Evolutionary conservation across 225 moss, liverwort and hornwort genomes (phyloP).

Genomic region (Lunularia cruciata): DNA sequence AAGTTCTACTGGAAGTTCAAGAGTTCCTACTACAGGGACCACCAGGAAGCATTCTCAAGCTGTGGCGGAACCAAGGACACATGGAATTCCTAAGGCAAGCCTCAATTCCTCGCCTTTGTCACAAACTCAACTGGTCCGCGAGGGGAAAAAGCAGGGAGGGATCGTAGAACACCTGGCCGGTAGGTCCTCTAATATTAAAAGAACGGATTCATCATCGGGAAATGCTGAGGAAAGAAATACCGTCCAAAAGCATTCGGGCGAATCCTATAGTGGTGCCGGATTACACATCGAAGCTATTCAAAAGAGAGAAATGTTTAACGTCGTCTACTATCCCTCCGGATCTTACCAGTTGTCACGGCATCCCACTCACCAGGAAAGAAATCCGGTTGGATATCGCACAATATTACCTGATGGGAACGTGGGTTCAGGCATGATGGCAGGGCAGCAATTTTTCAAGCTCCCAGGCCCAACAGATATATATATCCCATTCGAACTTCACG

Average conservation of each 20-base stretch:
- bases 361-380: conserved; percentile 21
- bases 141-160: conserved; percentile 12
- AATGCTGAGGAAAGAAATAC: conserved; percentile 26
- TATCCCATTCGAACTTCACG: not conserved
- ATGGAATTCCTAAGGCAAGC: conserved; percentile 16
- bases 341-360: conserved; percentile 11
- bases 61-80: conserved; percentile 24
- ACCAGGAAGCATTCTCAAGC: conserved; percentile 15
- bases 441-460: conserved; percentile 16
- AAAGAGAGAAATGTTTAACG: conserved; percentile 5
- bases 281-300: conserved; percentile 17
- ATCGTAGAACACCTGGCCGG: conserved; percentile 11
- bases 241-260: conserved; percentile 7
- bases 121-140: not conserved
- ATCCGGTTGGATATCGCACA: conserved; percentile 19
- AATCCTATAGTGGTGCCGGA: conserved; percentile 18
- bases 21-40: conserved; percentile 9
- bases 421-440: conserved; percentile 19
- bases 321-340: conserved; percentile 11
- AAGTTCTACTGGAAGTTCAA: conserved; percentile 12
- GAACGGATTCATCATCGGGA: conserved; percentile 10
- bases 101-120: conserved; percentile 11
- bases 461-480: conserved; percentile 3
- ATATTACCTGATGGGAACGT: conserved; percentile 5
- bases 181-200: conserved; percentile 15